phyloP scores from a whole-genome alignment of 139 green algal genomes.

The Chlorokybus atmophyticus region DNA sequence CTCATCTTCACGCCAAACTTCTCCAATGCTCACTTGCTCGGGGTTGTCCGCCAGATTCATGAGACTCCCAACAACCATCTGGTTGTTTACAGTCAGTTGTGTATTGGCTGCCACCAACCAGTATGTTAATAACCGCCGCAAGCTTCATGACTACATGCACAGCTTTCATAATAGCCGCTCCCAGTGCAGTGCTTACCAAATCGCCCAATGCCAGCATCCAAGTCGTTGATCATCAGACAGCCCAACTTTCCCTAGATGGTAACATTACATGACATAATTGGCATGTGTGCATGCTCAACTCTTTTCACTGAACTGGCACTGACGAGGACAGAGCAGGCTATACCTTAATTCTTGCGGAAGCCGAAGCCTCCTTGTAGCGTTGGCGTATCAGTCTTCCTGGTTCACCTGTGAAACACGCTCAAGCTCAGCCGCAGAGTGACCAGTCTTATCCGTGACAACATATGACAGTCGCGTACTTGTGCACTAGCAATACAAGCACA shows the following conservation, averaged over 20 bases:
- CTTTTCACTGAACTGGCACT: no score
- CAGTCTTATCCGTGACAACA: no score
- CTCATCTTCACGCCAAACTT: slow-evolving; percentile 21
- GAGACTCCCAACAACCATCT: slow-evolving; percentile 36
- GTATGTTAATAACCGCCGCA: no score
- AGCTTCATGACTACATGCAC: no score
- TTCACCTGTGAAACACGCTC: slow-evolving; percentile 28
- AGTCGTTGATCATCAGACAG: slow-evolving; percentile 37
- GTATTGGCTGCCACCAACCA: slow-evolving; percentile 18
- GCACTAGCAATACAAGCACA: no score
- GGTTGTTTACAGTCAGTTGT: slow-evolving; percentile 35
- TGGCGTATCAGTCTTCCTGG: slow-evolving; percentile 32
- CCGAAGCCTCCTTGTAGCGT: slow-evolving; percentile 30
- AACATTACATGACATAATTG: no score
- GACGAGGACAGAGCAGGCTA: no score
- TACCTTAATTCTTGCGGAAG: slow-evolving; percentile 24
- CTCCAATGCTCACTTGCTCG: slow-evolving; percentile 6
- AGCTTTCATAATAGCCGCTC: not conserved
- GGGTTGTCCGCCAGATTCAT: slow-evolving; percentile 39
- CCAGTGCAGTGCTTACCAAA: slow-evolving; percentile 9
- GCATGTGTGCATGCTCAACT: no score
- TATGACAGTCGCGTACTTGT: no score
- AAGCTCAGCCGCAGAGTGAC: no score
- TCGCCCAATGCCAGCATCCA: slow-evolving; percentile 26
- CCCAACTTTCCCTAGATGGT: slow-evolving; percentile 25